These are phyloP conservation scores for Schizopora paradoxa DNA, from an alignment of 1,284 basidiomycete genomes.

Conservation along the genomic window DNA sequence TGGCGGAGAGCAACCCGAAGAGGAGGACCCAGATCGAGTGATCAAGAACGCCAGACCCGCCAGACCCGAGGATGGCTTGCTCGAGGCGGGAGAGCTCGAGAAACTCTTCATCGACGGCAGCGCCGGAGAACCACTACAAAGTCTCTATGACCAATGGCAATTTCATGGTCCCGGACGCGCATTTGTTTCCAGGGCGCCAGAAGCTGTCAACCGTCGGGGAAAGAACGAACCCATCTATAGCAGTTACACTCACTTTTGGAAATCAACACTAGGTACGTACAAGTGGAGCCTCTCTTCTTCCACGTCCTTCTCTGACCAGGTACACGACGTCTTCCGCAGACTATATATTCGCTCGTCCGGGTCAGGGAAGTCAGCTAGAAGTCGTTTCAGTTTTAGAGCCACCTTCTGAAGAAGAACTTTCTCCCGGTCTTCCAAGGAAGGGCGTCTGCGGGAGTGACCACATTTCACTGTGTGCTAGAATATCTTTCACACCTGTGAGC, in stretches of 20 bases:
- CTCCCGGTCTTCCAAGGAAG: slow-evolving; percentile 73
- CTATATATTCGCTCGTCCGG: slow-evolving; percentile 76
- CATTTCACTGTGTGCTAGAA: slow-evolving; percentile 64
- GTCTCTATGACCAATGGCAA: slow-evolving; percentile 45
- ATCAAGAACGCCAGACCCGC: slow-evolving; percentile 76
- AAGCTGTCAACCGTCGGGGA: slow-evolving; percentile 41
- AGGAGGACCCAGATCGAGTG: slow-evolving; percentile 61
- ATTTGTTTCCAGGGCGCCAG: slow-evolving; percentile 44
- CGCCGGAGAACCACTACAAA: slow-evolving; percentile 37
- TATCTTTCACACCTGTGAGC: slow-evolving; percentile 30
- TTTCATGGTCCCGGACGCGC: slow-evolving; percentile 30
- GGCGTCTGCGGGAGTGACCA: slow-evolving; percentile 86
- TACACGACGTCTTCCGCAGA: slow-evolving; percentile 41
- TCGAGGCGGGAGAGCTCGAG: slow-evolving; percentile 57
- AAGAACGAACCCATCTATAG: slow-evolving; percentile 74
- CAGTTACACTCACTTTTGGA: slow-evolving; percentile 78
- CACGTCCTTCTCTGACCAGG: slow-evolving; percentile 9
- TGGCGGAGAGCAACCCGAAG: slow-evolving; percentile 30
- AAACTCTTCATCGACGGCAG: slow-evolving; percentile 41
- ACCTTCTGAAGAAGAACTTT: slow-evolving; percentile 57
- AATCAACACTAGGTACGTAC: slow-evolving; percentile 64
- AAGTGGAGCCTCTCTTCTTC: not conserved
- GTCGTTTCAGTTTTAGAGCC: slow-evolving; percentile 64
- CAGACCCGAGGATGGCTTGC: slow-evolving; percentile 62
- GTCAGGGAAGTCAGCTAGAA: slow-evolving; percentile 32